Evolutionary conservation across 2,329 filamentous ascomycete genomes (phyloP).

Genomic region (Pseudogymnoascus verrucosus): DNA sequence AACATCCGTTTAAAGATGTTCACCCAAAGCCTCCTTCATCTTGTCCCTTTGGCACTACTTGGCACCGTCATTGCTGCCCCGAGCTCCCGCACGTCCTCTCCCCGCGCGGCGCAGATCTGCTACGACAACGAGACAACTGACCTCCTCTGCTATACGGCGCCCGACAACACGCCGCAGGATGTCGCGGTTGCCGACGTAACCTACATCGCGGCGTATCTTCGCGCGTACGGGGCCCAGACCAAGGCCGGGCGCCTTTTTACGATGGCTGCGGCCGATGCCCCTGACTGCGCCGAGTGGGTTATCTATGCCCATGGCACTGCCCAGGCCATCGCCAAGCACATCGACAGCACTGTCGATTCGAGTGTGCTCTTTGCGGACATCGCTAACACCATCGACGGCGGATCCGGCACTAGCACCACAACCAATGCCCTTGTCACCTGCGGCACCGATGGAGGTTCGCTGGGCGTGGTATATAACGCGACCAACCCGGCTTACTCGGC

Average conservation of each 20-base stretch:
- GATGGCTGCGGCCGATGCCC: slow-evolving; percentile 13
- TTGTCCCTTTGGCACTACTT: not conserved
- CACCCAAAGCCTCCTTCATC: not conserved
- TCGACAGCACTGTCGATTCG: slow-evolving; percentile 14
- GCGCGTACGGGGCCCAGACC: slow-evolving; percentile 14
- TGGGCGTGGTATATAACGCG: slow-evolving; percentile 16
- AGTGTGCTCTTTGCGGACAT: no score
- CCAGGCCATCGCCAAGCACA: slow-evolving; percentile 16
- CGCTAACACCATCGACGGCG: slow-evolving; percentile 20
- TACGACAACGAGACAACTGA: not conserved
- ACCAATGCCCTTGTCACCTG: slow-evolving; percentile 24
- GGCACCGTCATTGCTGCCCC: not conserved
- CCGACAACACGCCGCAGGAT: slow-evolving; percentile 12
- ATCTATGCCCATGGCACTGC: slow-evolving; percentile 12
- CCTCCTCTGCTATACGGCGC: slow-evolving; percentile 11
- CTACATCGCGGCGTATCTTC: slow-evolving; percentile 16
- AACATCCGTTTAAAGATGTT: not conserved
- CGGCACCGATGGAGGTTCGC: slow-evolving; percentile 20
- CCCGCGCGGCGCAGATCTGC: not conserved
- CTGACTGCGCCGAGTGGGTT: slow-evolving; percentile 19
- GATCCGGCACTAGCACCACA: slow-evolving; percentile 17
- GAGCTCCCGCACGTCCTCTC: not conserved
- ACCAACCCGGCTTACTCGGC: slow-evolving; percentile 14
- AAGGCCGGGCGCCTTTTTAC: slow-evolving; percentile 13
- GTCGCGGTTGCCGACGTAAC: slow-evolving; percentile 11